Percentiles rank a stretch among this genome's conserved stretches.
Conservation (phyloP, 352 stramenopile species). For the Globisporangium ultimum region DNA sequence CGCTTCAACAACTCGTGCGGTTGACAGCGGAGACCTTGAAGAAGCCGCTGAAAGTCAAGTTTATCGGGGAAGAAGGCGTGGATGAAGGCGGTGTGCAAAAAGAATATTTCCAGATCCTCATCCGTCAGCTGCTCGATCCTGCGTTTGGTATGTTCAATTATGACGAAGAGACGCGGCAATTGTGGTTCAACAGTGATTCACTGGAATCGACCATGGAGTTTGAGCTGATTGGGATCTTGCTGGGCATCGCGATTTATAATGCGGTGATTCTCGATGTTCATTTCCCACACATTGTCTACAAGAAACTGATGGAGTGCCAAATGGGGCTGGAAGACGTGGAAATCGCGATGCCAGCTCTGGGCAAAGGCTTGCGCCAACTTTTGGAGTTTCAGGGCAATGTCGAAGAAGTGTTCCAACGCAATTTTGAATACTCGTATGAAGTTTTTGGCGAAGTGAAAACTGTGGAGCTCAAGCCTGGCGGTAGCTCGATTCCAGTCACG, state of each 20-base stretch:
- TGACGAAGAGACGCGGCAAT: conserved; percentile 58
- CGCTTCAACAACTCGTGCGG: conserved; percentile 66
- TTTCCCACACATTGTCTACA: conserved; percentile 82
- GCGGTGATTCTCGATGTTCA: conserved; percentile 78
- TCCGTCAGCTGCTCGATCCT: conserved; percentile 68
- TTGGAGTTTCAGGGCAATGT: conserved; percentile 69
- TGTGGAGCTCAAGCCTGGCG: conserved; percentile 64
- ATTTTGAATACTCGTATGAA: conserved; percentile 82
- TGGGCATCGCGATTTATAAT: conserved; percentile 85
- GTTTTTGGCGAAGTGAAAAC: conserved; percentile 79
- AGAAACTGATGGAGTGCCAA: conserved; percentile 64
- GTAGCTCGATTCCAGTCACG: conserved; percentile 56
- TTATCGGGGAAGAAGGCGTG: conserved; percentile 78
- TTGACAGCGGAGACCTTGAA: conserved; percentile 62
- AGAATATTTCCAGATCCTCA: conserved; percentile 83
- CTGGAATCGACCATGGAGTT: conserved; percentile 83
- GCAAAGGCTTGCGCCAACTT: conserved; percentile 59
- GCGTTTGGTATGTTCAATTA: conserved; percentile 81
- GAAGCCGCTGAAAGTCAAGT: conserved; percentile 82
- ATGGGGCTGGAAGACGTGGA: conserved; percentile 63
- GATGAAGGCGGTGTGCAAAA: conserved; percentile 81
- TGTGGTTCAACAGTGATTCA: conserved; percentile 85
- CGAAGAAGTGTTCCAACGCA: conserved; percentile 63
- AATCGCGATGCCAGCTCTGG: conserved; percentile 47
- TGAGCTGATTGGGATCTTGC: conserved; percentile 79